A percentile compares a stretch with the other conserved stretches of the same genome.
Conservation (phyloP, 2,329 filamentous ascomycete species). For the Sordariomycetes sp. region DNA sequence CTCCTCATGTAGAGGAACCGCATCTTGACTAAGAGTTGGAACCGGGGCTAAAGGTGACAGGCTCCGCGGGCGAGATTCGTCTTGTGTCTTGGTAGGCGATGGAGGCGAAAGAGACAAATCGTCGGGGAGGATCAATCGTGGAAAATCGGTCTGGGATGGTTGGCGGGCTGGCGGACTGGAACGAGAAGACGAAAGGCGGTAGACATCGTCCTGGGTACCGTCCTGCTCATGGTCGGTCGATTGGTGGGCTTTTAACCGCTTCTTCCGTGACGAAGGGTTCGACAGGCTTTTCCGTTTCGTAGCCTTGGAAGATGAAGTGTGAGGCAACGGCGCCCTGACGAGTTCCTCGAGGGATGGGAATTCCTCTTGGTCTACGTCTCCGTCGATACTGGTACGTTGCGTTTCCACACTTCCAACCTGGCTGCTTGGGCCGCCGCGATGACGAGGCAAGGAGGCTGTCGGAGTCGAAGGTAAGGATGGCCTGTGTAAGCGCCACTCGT, state of each 20-base stretch:
- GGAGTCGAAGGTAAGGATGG: conserved; percentile 5
- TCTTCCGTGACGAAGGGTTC: not conserved
- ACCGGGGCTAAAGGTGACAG: not conserved
- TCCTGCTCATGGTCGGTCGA: not conserved
- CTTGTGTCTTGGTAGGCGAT: not conserved
- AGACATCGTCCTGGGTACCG: not conserved
- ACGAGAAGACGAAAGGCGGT: not conserved
- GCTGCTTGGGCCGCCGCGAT: conserved; percentile 18
- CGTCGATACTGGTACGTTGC: conserved; percentile 22
- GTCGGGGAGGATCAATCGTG: not conserved
- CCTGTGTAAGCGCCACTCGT: not conserved
- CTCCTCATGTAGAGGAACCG: not conserved
- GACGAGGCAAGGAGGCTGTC: conserved; percentile 7
- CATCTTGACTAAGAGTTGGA: not conserved
- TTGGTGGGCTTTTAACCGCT: not conserved
- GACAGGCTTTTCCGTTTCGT: conserved; percentile 7
- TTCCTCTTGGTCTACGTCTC: conserved; percentile 18
- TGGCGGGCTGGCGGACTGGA: not conserved
- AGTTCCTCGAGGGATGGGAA: conserved; percentile 25
- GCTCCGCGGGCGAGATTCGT: not conserved
- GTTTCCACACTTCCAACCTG: conserved; percentile 22
- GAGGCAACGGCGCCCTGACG: conserved; percentile 11
- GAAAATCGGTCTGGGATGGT: not conserved
- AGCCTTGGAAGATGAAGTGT: conserved; percentile 1
- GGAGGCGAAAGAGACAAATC: conserved; percentile 1